Conservation (phyloP, 78 protist species). For the Anaeramoeba flamelloides region DNA sequence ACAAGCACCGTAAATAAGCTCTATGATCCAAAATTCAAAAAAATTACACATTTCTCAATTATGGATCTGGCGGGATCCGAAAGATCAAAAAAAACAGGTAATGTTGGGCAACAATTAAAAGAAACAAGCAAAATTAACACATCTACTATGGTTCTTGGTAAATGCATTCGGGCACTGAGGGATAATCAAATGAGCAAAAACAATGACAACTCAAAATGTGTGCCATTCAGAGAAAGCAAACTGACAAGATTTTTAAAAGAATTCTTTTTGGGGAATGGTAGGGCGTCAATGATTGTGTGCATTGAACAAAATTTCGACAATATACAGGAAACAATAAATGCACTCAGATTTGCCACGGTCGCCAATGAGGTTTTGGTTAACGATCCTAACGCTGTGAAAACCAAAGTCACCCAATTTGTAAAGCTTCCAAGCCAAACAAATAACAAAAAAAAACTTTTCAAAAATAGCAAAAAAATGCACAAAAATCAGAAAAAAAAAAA, state of each 20-base stretch:
- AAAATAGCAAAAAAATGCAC: too few species aligned
- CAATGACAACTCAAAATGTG: too few species aligned
- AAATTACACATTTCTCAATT: background rate
- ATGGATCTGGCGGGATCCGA: constrained; percentile 22
- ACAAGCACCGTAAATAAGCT: too few species aligned
- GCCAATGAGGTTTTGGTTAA: too few species aligned
- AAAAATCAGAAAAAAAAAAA: too few species aligned
- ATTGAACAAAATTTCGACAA: constrained; percentile 23
- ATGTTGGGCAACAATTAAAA: background rate
- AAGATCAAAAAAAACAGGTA: background rate
- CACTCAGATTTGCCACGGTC: constrained; percentile 40
- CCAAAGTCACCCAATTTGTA: too few species aligned
- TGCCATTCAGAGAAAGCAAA: constrained; percentile 59
- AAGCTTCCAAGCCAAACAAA: too few species aligned
- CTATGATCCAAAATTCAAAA: too few species aligned
- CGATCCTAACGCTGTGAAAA: too few species aligned
- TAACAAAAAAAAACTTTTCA: too few species aligned
- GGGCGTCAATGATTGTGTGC: constrained; percentile 43
- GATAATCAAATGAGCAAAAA: too few species aligned
- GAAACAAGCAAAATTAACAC: constrained; percentile 16
- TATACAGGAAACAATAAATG: constrained; percentile 38
- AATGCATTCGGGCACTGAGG: background rate
- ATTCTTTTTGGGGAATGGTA: constrained; percentile 33
- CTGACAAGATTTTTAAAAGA: constrained; percentile 51
- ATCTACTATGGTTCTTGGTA: background rate